Evolutionary conservation across 2,329 filamentous ascomycete genomes (phyloP).

Genomic region (Colletotrichum paranaense): DNA sequence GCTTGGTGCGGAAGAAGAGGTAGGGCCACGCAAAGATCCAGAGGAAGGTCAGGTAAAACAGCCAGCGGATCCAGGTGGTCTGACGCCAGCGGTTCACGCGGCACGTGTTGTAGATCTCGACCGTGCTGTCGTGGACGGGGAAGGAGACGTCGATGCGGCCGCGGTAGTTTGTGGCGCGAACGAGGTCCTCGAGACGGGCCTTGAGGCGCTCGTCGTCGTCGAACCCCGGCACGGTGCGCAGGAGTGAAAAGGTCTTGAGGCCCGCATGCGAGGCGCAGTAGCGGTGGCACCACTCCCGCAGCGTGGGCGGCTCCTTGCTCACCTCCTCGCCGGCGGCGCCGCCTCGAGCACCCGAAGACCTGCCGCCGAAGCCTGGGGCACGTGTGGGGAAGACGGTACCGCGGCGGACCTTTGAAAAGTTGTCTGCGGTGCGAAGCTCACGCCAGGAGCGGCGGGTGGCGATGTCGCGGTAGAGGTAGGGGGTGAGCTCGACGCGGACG

Average conservation of each 20-base stretch:
- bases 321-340: slow-evolving; percentile 9
- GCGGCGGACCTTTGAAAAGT: slow-evolving; percentile 71
- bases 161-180: slow-evolving; percentile 75
- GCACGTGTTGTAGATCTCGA: slow-evolving; percentile 74
- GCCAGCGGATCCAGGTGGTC: slow-evolving; percentile 70
- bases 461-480: slow-evolving; percentile 64
- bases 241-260: slow-evolving; percentile 67
- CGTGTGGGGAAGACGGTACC: slow-evolving; percentile 68
- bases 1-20: slow-evolving; percentile 74
- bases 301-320: slow-evolving; percentile 16
- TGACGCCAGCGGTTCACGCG: slow-evolving; percentile 74
- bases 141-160: slow-evolving; percentile 71
- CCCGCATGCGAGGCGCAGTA: slow-evolving; percentile 70
- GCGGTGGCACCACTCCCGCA: slow-evolving; percentile 73
- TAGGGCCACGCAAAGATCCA: slow-evolving; percentile 79
- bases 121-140: slow-evolving; percentile 63
- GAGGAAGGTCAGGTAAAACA: slow-evolving; percentile 75
- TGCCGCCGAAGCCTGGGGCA: slow-evolving; percentile 56
- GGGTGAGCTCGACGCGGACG: slow-evolving; percentile 67
- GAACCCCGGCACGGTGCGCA: slow-evolving; percentile 68
- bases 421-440: slow-evolving; percentile 62
- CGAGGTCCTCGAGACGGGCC: slow-evolving; percentile 63
- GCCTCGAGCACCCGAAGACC: slow-evolving; percentile 22
- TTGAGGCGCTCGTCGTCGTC: slow-evolving; percentile 64
- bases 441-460: slow-evolving; percentile 52